Conservation (phyloP, 306 rosid genomes). For the Lithocarpus polystachyus region DNA sequence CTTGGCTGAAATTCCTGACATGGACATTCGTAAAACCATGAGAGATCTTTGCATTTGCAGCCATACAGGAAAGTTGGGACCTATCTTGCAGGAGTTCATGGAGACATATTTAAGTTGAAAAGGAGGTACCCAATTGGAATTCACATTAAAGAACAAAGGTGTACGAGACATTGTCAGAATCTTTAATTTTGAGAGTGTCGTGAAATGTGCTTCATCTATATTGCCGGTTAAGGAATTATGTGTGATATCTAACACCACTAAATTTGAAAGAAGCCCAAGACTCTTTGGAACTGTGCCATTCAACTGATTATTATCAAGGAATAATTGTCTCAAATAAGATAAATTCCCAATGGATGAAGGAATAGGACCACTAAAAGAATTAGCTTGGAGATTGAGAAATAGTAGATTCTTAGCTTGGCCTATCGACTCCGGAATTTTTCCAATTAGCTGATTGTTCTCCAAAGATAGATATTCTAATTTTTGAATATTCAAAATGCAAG, state of each 20-base stretch:
- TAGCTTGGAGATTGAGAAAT: constrained; percentile 6
- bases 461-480: constrained; percentile 6
- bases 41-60: neutral
- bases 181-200: constrained; percentile 13
- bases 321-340: constrained; percentile 18
- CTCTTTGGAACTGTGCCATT: constrained; percentile 24
- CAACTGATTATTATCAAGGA: constrained; percentile 8
- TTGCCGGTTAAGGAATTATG: constrained; percentile 9
- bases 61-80: neutral
- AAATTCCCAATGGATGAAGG: constrained; percentile 23
- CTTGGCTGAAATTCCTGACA: constrained; percentile 13
- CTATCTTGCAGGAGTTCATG: too few relatives aligned
- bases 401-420: constrained; percentile 18
- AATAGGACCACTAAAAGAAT: constrained; percentile 17
- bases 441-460: constrained; percentile 13
- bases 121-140: constrained; percentile 28
- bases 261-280: constrained; percentile 11
- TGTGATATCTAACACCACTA: constrained; percentile 15
- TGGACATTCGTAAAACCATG: rapidly evolving
- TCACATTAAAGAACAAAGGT: constrained; percentile 12
- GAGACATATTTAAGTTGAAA: neutral
- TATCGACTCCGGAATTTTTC: constrained; percentile 16
- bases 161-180: constrained; percentile 24
- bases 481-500: constrained; percentile 6
- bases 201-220: constrained; percentile 8